Evolutionary conservation across 768 basidiomycete species (phyloP), one percentile per base, ranked within the genome.

Genomic region (Lactifluus subvellereus): DNA sequence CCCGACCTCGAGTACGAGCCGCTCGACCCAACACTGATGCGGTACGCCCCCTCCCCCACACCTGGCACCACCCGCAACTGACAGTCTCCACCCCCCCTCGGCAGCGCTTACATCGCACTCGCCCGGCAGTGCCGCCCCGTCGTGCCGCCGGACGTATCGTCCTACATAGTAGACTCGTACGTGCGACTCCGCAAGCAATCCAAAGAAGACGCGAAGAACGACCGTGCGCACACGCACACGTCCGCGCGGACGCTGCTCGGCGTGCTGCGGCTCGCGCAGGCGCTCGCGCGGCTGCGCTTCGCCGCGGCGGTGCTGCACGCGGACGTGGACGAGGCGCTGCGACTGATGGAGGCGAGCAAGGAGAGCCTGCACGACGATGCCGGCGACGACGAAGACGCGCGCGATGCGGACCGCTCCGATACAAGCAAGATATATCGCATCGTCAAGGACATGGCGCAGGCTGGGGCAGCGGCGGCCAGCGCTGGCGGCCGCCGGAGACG

Each of bases 291-390:
- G 18, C 80, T 99, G 32, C 87, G 96, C 42, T 92, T 88, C 76
- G 83, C 89, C 55, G 84, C 88, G 69, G 77, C 77, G 2, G 97
- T 98, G 45, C 86, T 86, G 54, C 84, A 87, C 60, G 80, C 82
- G 43, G 97, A 99, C 71, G 94, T 99, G 13, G 94, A 98, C 71
- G 97, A 98, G 75, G 97, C 97, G 2, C 78, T 99, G 65, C 86
- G 97, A 43, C 78, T 99, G 64, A 98, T 99, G 95, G 93, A 94
- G 62, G 93, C 91, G 68, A 93, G 90, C 76, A 99, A 98, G 74
- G 89, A 91, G 71, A 92, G 88, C 70, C 77, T 99, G 68, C 80
- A 85, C 59, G 91, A 92, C 11, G 83, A 84, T 22, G 22, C 22
- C 20, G 87, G 88, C 48, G 80, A 80, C 49, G 87, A 85, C 38